Evolutionary conservation across 2,329 filamentous ascomycete genomes (phyloP), one percentile per base, ranked within the genome.

Genomic region (Penicillium corylophilum): DNA sequence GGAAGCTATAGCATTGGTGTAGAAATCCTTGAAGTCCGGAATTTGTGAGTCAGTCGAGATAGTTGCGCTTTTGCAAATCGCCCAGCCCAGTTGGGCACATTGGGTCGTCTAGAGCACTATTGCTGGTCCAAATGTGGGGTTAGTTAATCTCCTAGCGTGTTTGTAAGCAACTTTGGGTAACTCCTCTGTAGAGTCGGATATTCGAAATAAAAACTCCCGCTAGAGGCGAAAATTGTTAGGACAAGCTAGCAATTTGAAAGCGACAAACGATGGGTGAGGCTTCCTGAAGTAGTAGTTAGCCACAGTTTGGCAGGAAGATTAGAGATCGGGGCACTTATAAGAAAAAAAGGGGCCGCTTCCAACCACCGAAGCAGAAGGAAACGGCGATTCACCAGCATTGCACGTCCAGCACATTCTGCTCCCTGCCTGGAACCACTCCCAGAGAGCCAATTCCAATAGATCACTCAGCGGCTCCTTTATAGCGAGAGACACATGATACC

Each of bases 301-400:
- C 38, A 52, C 56, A 33, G 56, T 35, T 48, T 53, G 20, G 23
- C 12, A 16, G 8, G 43, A 40, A 5, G 24, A 8, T 22, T 3
- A 20, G 6, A 24, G 48, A 48, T 16, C 10, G 41, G 63, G 62
- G 50, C 35, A 74, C 71, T 71, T 74, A 74, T 74, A 69, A 66
- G 66, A 71, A 71, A 71, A 71, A 59, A 61, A 51, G 44, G 53
- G 44, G 59, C 63, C 67, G 62, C 54, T 59, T 58, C 62, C 60
- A 56, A 33, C 53, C 47, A 50, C 50, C 51, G 26, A 50, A 50
- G 53, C 18, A 54, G 57, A 26, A 60, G 60, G 64, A 61, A 65
- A 65, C 65, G 63, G 64, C 63, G 26, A 57, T 64, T 53, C 58
- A 63, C 44, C 56, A 38, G 52, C 48, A 22, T 48, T 39, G 39